phyloP scores from a whole-genome alignment of 1,284 basidiomycete genomes.

The Apiotrichum domesticum region DNA sequence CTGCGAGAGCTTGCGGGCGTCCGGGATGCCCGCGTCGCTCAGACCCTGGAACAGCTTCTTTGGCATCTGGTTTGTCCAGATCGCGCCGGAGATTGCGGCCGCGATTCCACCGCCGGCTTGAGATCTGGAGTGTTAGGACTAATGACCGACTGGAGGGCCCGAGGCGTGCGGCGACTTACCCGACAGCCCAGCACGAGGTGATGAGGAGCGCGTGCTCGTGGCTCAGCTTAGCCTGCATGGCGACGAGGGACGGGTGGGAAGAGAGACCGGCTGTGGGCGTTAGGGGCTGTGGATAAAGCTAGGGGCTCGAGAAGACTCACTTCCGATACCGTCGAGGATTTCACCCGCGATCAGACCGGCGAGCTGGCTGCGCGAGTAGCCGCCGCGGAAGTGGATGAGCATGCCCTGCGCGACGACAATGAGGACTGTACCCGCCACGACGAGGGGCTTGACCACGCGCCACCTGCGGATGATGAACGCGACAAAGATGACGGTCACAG shows the following conservation, averaged over 20 bases:
- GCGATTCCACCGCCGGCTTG: constrained; percentile 37
- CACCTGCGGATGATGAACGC: constrained; percentile 43
- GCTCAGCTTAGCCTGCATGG: constrained; percentile 17
- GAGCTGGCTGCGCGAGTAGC: constrained; percentile 23
- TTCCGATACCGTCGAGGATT: constrained; percentile 47
- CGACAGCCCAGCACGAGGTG: constrained; percentile 12
- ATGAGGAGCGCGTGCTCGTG: constrained; percentile 18
- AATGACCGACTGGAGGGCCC: background rate
- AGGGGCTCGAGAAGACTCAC: constrained; percentile 14
- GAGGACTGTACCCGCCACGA: constrained; percentile 34
- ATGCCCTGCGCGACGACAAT: constrained; percentile 43
- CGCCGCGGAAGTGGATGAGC: constrained; percentile 47
- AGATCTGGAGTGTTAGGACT: background rate
- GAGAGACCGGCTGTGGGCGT: constrained; percentile 31
- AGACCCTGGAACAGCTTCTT: constrained; percentile 16
- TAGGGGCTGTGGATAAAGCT: background rate
- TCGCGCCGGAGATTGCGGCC: constrained; percentile 41
- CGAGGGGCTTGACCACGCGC: constrained; percentile 45
- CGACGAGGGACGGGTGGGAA: constrained; percentile 35
- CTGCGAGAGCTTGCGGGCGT: constrained; percentile 22
- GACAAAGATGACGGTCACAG: constrained; percentile 39
- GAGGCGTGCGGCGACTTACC: background rate
- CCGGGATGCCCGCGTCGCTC: constrained; percentile 22
- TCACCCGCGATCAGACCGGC: constrained; percentile 45
- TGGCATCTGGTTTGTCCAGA: constrained; percentile 37